Evolutionary conservation across 805 yeast genomes (phyloP).

Genomic region (Kluyveromyces nonfermentans): DNA sequence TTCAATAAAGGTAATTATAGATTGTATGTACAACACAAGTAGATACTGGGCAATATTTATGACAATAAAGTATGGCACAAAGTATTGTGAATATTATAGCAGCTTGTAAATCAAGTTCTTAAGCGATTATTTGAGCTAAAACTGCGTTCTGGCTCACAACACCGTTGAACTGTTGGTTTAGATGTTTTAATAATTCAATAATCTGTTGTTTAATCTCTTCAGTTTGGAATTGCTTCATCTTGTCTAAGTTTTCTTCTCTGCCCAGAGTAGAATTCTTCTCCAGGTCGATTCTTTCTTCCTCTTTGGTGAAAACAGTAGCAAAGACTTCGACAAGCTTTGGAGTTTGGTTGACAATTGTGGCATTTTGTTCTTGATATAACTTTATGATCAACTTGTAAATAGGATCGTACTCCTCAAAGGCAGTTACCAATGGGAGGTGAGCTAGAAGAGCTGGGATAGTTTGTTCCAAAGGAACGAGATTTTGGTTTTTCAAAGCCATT

Average conservation of each 20-base stretch:
- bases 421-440: conserved; percentile 80
- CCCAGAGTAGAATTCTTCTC: conserved; percentile 71
- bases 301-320: conserved; percentile 63
- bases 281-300: conserved; percentile 60
- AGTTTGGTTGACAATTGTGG: conserved; percentile 43
- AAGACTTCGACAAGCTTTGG: conserved; percentile 59
- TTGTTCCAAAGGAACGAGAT: conserved; percentile 66
- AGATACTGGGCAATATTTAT: not conserved
- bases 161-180: conserved; percentile 58
- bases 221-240: conserved; percentile 67
- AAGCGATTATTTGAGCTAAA: conserved; percentile 30
- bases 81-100: not conserved
- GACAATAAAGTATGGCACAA: not conserved
- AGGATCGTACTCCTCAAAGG: conserved; percentile 88
- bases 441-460: conserved; percentile 64
- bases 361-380: conserved; percentile 57
- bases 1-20: not conserved
- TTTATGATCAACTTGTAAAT: conserved; percentile 69
- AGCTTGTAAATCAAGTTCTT: not conserved
- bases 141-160: conserved; percentile 41
- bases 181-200: conserved; percentile 59
- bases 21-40: not conserved
- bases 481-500: conserved; percentile 65
- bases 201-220: conserved; percentile 59
- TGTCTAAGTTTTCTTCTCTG: conserved; percentile 73